Evolutionary conservation across 1,284 basidiomycete genomes (phyloP), one percentile per base, ranked within the genome.

Genomic region (Pulveroboletus sp.): DNA sequence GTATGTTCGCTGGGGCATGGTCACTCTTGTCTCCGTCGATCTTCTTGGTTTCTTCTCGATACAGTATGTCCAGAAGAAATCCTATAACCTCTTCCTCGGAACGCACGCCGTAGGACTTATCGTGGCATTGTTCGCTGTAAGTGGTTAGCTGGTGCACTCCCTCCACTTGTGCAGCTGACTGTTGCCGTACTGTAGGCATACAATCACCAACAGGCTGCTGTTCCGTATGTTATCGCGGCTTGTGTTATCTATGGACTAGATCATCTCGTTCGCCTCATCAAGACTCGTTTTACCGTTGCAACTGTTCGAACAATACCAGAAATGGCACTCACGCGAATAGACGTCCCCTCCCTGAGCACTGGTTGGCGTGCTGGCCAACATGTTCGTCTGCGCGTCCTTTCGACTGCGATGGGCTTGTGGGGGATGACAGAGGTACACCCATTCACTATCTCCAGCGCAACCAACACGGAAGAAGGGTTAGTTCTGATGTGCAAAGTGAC

Each of bases 321-420:
- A 54, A 76, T 89, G 48, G 78, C 78, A 36, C 69, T 79, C 54
- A 87, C 86, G 8, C 82, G 79, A 46, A 70, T 89, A 49, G 79
- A 83, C 58, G 72, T 89, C 20, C 84, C 81, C 4, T 63, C 70
- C 3, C 63, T 88, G 61, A 88, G 86, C 65, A 73, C 80, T 20
- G 91, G 91, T 44, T 94, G 91, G 90, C 81, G 88, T 6, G 86
- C 90, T 2, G 91, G 91, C 0, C 91, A 93, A 68, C 91, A 93
- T 66, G 81, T 94, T 51, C 82, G 87, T 40, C 60, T 93, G 3
- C 83, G 87, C 12, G 77, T 93, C 7, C 71, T 90, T 14, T 80
- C 83, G 1, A 67, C 69, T 6, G 75, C 76, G 10, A 77, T 87
- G 75, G 83, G 85, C 4, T 72, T 76, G 64, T 76, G 78, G 31